Evolutionary conservation across 2,329 filamentous ascomycete species (phyloP), one percentile per base, ranked within the genome.

Genomic region (Berkeleyomyces basicola): DNA sequence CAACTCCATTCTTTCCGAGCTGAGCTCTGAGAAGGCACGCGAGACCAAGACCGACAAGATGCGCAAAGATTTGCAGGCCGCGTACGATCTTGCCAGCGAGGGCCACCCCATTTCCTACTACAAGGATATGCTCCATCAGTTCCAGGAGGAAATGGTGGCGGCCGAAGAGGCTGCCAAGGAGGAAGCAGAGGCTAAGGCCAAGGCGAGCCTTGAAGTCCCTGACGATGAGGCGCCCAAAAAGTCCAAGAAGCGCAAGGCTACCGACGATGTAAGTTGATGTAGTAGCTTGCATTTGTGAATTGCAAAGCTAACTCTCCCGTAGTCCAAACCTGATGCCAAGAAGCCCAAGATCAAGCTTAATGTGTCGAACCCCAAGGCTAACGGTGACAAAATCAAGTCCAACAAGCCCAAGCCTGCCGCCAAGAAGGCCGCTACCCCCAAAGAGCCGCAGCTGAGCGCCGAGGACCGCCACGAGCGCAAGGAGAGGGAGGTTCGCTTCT

Each of bases 401-500:
- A 84, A 84, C 75, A 81, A 82, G 67, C 73, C 42, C 74, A 75
- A 62, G 77, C 79, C 61, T 40, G 63, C 61, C 39, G 82, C 87
- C 63, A 82, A 83, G 68, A 80, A 81, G 67, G 74, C 77, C 6
- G 79, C 78, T 61, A 67, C 70, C 6, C 70, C 78, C 9, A 82
- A 82, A 70, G 82, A 85, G 70, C 75, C 78, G 1, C 81, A 83
- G 68, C 69, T 83, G 65, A 79, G 78, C 10, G 74, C 79, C 0
- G 81, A 84, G 67, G 80, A 85, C 71, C 79, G 78, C 67, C 77
- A 76, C 42, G 69, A 74, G 42, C 81, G 82, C 69, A 86, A 84
- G 70, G 78, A 87, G 80, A 85, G 83, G 67, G 84, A 88, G 68
- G 90, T 99, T n/a, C 77, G 96, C 40, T 97, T 95, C 73, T 81